These are phyloP conservation scores for Starmerella cellae DNA, from an alignment of 805 yeast genomes.

Conservation along the genomic window DNA sequence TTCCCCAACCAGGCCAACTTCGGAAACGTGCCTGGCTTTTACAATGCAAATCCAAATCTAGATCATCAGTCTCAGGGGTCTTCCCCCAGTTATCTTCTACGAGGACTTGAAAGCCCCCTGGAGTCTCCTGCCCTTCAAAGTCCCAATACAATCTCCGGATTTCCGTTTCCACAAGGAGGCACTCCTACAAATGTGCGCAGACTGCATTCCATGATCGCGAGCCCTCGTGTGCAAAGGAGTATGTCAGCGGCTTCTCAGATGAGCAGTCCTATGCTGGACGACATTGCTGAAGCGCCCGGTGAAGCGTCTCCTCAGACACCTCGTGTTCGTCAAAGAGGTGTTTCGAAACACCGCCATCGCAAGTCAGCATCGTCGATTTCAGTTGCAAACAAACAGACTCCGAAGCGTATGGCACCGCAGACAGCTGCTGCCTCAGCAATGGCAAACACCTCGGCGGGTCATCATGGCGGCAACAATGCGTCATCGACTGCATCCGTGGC, in stretches of 20 bases:
- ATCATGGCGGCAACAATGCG: not conserved
- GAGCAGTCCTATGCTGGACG: slow-evolving; percentile 1
- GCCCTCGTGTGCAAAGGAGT: slow-evolving; percentile 3
- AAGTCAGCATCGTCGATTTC: not conserved
- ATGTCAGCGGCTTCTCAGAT: slow-evolving; percentile 7
- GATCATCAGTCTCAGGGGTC: not conserved
- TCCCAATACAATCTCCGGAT: slow-evolving; percentile 4
- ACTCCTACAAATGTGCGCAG: not conserved
- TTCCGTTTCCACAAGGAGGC: no score
- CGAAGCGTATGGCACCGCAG: not conserved
- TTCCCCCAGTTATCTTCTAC: slow-evolving; percentile 9
- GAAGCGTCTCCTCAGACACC: slow-evolving; percentile 5
- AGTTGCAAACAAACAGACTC: not conserved
- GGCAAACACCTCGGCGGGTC: not conserved
- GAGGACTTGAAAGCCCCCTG: slow-evolving; percentile 15
- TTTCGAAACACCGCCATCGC: not conserved
- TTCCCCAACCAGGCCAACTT: no score
- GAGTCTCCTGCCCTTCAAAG: slow-evolving; percentile 14
- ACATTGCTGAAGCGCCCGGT: not conserved
- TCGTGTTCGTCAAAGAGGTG: not conserved
- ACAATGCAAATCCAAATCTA: not conserved
- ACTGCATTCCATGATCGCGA: not conserved
- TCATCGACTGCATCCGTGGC: not conserved
- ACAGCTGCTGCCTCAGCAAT: not conserved
- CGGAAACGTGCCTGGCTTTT: not conserved